phyloP scores from a whole-genome alignment of 1,139 yeast genomes.

The Suhomyces bokatorum region DNA sequence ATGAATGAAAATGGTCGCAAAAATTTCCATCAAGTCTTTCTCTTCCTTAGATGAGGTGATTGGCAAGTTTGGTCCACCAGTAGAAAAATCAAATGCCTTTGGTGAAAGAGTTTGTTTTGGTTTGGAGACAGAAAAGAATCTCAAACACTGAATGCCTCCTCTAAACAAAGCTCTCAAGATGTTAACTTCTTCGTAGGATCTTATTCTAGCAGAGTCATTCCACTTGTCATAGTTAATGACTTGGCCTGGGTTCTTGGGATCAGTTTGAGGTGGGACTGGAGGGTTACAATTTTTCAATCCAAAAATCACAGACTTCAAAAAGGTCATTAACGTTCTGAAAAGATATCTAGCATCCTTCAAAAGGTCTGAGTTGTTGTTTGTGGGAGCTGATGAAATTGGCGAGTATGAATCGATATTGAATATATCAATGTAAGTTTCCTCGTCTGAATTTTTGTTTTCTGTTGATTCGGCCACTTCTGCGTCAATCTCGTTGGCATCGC shows the following conservation, averaged over 20 bases:
- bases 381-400: conserved; percentile 37
- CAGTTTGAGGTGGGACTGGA: conserved; percentile 62
- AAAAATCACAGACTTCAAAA: conserved; percentile 84
- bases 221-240: conserved; percentile 60
- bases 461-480: conserved; percentile 8
- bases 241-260: conserved; percentile 61
- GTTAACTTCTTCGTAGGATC: conserved; percentile 78
- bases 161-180: conserved; percentile 75
- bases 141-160: conserved; percentile 81
- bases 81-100: conserved; percentile 61
- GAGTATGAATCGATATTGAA: conserved; percentile 43
- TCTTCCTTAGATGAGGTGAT: conserved; percentile 89
- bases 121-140: conserved; percentile 67
- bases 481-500: conserved; percentile 15
- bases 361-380: conserved; percentile 54
- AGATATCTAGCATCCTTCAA: conserved; percentile 85
- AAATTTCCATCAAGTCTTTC: conserved; percentile 91
- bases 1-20: conserved; percentile 91
- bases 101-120: conserved; percentile 40
- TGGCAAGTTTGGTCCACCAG: conserved; percentile 77
- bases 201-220: conserved; percentile 85
- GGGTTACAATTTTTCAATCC: conserved; percentile 92
- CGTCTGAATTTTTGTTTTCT: conserved; percentile 21
- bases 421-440: conserved; percentile 25
- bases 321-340: conserved; percentile 86